Conservation (phyloP, 495 filamentous ascomycete genomes). For the Amphirosellinia nigrospora region DNA sequence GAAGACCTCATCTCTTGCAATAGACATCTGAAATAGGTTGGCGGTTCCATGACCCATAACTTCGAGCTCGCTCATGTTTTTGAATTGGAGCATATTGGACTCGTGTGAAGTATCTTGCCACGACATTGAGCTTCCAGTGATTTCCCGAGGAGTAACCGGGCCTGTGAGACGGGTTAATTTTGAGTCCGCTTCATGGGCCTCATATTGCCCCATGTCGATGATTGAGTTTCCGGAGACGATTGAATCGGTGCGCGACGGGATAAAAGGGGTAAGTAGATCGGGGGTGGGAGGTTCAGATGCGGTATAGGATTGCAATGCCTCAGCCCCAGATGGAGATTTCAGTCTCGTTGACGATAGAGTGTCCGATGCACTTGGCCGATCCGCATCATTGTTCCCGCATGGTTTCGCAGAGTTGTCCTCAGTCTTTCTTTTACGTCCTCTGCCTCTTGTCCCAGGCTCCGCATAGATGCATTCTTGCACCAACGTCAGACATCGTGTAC, state of each 20-base stretch:
- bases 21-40: background rate
- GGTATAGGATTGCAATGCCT: background rate
- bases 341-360: background rate
- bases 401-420: background rate
- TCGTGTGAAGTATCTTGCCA: background rate
- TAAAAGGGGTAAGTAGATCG: background rate
- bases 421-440: background rate
- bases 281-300: background rate
- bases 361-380: background rate
- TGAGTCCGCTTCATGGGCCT: background rate
- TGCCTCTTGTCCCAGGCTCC: background rate
- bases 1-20: background rate
- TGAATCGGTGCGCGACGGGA: background rate
- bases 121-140: background rate
- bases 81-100: background rate
- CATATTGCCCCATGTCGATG: background rate
- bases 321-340: background rate
- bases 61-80: background rate
- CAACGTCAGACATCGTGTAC: background rate
- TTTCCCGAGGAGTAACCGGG: background rate
- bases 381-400: background rate
- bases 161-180: background rate
- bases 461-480: background rate
- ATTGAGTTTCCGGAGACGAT: background rate
- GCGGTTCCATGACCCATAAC: background rate